Percentiles rank a stretch among this genome's conserved stretches.
Evolutionary conservation across 1,139 yeast species (phyloP).

Genomic region (Scheffersomyces parashehatae): DNA sequence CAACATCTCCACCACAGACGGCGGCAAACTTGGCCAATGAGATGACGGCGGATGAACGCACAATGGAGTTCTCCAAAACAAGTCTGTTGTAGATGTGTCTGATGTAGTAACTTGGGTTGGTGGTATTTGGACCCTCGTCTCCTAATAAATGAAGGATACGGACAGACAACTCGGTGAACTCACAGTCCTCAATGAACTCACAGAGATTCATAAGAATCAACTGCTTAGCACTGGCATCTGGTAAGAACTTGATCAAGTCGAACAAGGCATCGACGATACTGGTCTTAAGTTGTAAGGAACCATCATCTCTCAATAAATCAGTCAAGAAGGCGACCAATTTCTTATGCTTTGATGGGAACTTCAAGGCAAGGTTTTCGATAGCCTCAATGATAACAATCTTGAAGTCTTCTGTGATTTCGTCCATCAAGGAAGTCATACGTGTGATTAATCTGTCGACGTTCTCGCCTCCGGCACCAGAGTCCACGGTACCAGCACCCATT

Average conservation of each 20-base stretch:
- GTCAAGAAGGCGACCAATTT: conserved; percentile 80
- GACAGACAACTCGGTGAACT: conserved; percentile 88
- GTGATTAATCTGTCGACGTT: conserved; percentile 86
- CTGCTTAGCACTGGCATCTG: conserved; percentile 72
- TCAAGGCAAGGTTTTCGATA: conserved; percentile 84
- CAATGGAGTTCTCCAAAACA: conserved; percentile 91
- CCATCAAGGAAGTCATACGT: conserved; percentile 87
- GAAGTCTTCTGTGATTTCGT: conserved; percentile 94
- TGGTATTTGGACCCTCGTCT: conserved; percentile 87
- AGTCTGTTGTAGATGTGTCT: conserved; percentile 97
- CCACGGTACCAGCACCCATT: conserved; percentile 68
- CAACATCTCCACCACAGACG: conserved; percentile 67
- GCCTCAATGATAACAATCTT: conserved; percentile 94
- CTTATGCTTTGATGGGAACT: conserved; percentile 89
- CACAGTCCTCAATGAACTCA: conserved; percentile 98
- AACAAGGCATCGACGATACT: conserved; percentile 89
- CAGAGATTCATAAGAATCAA: conserved; percentile 84
- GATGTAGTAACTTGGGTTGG: conserved; percentile 86
- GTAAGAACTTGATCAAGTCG: conserved; percentile 85
- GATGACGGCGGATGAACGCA: conserved; percentile 93
- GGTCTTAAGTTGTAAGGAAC: conserved; percentile 81
- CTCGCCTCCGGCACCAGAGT: conserved; percentile 45
- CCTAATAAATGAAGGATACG: conserved; percentile 90
- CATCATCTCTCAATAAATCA: conserved; percentile 87
- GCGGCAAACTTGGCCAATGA: conserved; percentile 90